A percentile compares a stretch with the other conserved stretches of the same genome.
Conservation (phyloP, 306 rosid species). For the Sphenostylis stenocarpa region DNA sequence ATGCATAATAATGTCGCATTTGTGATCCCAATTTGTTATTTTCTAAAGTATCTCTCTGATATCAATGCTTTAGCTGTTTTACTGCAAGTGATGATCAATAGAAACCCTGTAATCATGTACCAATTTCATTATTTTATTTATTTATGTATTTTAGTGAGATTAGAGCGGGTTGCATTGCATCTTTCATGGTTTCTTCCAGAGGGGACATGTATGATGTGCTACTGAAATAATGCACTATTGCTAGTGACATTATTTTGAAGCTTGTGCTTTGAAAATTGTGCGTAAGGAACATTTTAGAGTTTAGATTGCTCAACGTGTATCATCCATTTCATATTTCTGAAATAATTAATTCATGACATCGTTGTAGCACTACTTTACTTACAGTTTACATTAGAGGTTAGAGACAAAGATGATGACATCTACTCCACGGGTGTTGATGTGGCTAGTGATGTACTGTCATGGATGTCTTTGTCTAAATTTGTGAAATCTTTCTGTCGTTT, state of each 20-base stretch:
- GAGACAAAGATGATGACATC: constrained; percentile 9
- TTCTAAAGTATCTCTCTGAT: not conserved
- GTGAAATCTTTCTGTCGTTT: not conserved
- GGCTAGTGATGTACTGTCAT: not conserved
- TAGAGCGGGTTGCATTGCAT: not conserved
- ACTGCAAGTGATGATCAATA: not conserved
- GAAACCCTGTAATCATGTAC: not conserved
- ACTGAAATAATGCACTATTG: not conserved
- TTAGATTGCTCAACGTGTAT: constrained; percentile 7
- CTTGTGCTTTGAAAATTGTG: not conserved
- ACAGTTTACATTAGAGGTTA: not conserved
- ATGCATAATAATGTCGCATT: not conserved
- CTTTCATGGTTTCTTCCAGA: not conserved
- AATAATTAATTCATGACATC: too few relatives aligned
- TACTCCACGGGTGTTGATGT: not conserved
- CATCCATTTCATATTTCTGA: not conserved
- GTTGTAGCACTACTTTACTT: not conserved
- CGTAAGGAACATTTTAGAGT: constrained; percentile 15
- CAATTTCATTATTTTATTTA: not conserved
- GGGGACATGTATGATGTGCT: not conserved
- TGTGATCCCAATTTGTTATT: constrained; percentile 2
- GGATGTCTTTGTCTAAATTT: constrained; percentile 2
- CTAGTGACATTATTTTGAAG: not conserved
- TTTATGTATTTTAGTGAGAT: not conserved
- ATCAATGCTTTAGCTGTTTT: not conserved